Evolutionary conservation across 129 eudicot genomes (phyloP).

Genomic region (Chrysanthemum makinoi): DNA sequence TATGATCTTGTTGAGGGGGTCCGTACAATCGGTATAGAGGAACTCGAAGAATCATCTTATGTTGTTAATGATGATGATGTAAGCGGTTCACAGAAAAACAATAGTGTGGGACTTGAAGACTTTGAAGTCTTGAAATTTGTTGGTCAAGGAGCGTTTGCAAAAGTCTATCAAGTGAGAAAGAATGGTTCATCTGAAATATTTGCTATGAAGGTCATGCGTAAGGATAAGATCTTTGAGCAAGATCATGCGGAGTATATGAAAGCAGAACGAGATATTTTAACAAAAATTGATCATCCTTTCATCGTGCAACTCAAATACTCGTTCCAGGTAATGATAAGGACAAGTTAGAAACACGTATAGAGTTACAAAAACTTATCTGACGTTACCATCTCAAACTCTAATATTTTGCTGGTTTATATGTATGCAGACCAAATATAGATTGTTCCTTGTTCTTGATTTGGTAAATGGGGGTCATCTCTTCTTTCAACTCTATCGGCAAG

Average conservation of each 20-base stretch:
- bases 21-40: slow-evolving; percentile 23
- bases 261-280: slow-evolving; percentile 81
- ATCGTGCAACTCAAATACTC: slow-evolving; percentile 85
- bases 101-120: slow-evolving; percentile 41
- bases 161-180: slow-evolving; percentile 74
- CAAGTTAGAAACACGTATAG: too few relatives aligned
- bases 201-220: slow-evolving; percentile 93
- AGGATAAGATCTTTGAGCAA: slow-evolving; percentile 80
- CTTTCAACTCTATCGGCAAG: slow-evolving; percentile 78
- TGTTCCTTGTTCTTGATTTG: slow-evolving; percentile 79
- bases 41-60: slow-evolving; percentile 26
- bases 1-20: slow-evolving; percentile 33
- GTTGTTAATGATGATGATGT: slow-evolving; percentile 24
- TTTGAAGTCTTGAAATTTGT: slow-evolving; percentile 49
- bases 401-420: slow-evolving; percentile 15
- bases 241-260: slow-evolving; percentile 88
- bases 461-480: slow-evolving; percentile 87
- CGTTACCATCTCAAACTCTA: neutral
- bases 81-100: slow-evolving; percentile 11
- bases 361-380: neutral
- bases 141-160: slow-evolving; percentile 90
- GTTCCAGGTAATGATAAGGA: slow-evolving; percentile 60
- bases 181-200: slow-evolving; percentile 58
- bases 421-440: slow-evolving; percentile 68
- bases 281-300: slow-evolving; percentile 81